A percentile compares a stretch with the other conserved stretches of the same genome.
phyloP scores from a whole-genome alignment of 2,329 filamentous ascomycete genomes.

The Helotiales sp. region DNA sequence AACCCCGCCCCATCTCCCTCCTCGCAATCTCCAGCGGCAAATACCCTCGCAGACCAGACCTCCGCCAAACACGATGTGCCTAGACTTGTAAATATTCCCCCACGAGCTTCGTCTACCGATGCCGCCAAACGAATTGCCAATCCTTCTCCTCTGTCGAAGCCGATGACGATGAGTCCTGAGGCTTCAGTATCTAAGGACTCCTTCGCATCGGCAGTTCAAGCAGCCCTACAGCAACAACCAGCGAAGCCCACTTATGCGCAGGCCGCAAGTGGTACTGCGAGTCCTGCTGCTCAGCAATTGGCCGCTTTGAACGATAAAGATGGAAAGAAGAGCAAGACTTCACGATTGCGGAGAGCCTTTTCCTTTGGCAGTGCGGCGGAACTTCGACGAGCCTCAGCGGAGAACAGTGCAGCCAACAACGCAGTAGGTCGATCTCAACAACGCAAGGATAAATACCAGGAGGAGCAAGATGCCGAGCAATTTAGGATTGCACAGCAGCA shows the following conservation, averaged over 20 bases:
- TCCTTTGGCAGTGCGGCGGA: constrained; percentile 97
- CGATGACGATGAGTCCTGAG: constrained; percentile 65
- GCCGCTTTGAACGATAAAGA: constrained; percentile 87
- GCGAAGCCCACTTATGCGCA: constrained; percentile 40
- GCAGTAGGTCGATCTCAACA: constrained; percentile 58
- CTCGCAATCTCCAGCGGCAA: constrained; percentile 40
- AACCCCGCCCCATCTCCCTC: constrained; percentile 52
- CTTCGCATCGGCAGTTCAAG: constrained; percentile 45
- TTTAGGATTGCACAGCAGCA: constrained; percentile 89
- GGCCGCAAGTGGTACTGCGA: constrained; percentile 43
- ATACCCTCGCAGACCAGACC: constrained; percentile 50
- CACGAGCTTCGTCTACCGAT: constrained; percentile 63
- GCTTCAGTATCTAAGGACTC: constrained; percentile 50
- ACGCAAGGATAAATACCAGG: constrained; percentile 64
- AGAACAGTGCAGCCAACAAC: constrained; percentile 55
- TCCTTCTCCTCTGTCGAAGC: constrained; percentile 77
- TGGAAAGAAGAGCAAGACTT: constrained; percentile 81
- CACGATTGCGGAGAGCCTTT: constrained; percentile 85
- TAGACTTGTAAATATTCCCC: constrained; percentile 62
- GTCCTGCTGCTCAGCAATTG: constrained; percentile 80
- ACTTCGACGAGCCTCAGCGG: constrained; percentile 74
- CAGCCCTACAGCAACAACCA: constrained; percentile 40
- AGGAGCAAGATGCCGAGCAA: constrained; percentile 83
- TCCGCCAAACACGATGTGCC: constrained; percentile 57
- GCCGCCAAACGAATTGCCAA: constrained; percentile 67